A percentile compares a stretch with the other conserved stretches of the same genome.
phyloP scores from a whole-genome alignment of 2,329 filamentous ascomycete species.

The Alternaria burnsii region DNA sequence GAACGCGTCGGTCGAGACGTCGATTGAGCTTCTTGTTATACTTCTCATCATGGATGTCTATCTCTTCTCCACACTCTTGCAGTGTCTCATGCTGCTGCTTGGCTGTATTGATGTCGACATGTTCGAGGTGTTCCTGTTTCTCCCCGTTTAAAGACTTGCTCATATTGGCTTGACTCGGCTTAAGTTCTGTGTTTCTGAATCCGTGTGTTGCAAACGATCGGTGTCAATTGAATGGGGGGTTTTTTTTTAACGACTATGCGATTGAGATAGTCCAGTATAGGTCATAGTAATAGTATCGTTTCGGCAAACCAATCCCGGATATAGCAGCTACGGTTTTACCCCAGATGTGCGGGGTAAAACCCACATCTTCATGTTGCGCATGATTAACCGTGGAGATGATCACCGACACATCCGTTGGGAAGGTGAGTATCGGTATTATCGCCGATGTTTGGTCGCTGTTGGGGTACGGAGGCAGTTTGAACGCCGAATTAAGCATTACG shows the following conservation, averaged over 20 bases:
- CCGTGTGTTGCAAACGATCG: background rate
- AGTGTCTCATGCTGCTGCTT: background rate
- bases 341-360: conserved; percentile 8
- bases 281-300: background rate
- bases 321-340: conserved; percentile 5
- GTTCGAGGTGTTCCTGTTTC: background rate
- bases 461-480: background rate
- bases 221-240: background rate
- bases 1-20: conserved; percentile 5
- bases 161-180: background rate
- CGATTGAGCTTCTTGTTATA: conserved; percentile 8
- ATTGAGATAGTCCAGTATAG: background rate
- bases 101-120: background rate
- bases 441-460: background rate
- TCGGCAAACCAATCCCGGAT: background rate
- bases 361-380: background rate
- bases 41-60: conserved; percentile 3
- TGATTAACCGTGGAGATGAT: background rate
- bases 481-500: conserved; percentile 50
- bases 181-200: background rate
- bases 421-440: conserved; percentile 4
- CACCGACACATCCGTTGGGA: background rate
- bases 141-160: background rate
- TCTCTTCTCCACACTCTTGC: conserved; percentile 3
- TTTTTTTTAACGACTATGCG: background rate